Conservation (phyloP, 257 asterid species). For the Rhazya stricta region DNA sequence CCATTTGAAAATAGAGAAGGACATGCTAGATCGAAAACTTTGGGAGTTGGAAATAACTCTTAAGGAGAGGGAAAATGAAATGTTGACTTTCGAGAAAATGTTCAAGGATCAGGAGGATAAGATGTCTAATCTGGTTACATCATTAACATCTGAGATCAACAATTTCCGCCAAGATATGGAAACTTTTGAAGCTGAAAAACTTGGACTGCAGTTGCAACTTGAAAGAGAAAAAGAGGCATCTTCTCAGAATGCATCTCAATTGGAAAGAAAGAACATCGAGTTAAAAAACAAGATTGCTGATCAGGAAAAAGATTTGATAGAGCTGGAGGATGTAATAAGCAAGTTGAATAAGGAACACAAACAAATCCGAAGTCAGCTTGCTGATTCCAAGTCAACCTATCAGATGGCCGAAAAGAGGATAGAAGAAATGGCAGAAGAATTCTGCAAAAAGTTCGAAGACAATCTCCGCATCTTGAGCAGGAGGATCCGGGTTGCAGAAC, state of each 20-base stretch:
- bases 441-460: conserved; percentile 60
- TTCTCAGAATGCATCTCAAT: conserved; percentile 14
- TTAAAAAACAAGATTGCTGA: conserved; percentile 29
- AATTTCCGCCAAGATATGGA: conserved; percentile 27
- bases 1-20: conserved; percentile 30
- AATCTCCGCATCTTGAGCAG: conserved; percentile 62
- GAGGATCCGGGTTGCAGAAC: conserved; percentile 81
- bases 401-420: conserved; percentile 46
- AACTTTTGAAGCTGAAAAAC: conserved; percentile 23
- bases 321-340: conserved; percentile 6
- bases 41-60: conserved; percentile 33
- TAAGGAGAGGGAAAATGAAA: conserved; percentile 33
- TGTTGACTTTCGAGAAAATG: conserved; percentile 14
- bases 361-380: conserved; percentile 10
- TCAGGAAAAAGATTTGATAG: conserved; percentile 25
- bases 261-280: conserved; percentile 41
- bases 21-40: conserved; percentile 30
- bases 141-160: conserved; percentile 10
- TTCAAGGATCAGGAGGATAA: conserved; percentile 13
- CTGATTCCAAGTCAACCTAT: conserved; percentile 35
- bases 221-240: conserved; percentile 32
- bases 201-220: conserved; percentile 21
- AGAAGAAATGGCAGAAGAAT: conserved; percentile 64
- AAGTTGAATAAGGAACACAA: conserved; percentile 29
- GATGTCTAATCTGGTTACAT: conserved; percentile 16